These are phyloP conservation scores for Onygenales sp. DNA, from an alignment of 2,329 filamentous ascomycete genomes.

Conservation along the genomic window DNA sequence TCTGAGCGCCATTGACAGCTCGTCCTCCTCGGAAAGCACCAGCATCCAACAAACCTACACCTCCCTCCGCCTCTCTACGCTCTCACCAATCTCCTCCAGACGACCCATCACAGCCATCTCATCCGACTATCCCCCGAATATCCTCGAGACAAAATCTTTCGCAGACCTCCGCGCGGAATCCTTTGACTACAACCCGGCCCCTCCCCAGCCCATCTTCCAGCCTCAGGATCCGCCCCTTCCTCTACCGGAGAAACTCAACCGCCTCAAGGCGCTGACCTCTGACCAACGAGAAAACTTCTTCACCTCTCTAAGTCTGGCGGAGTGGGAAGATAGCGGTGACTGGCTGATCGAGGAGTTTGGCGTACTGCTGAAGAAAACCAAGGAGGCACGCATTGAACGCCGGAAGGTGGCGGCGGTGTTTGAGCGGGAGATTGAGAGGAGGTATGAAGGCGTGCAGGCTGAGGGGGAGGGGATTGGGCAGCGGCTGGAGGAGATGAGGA, in stretches of 20 bases:
- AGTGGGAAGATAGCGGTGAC: slow-evolving; percentile 55
- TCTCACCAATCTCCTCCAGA: slow-evolving; percentile 18
- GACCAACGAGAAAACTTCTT: slow-evolving; percentile 42
- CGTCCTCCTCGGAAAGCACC: slow-evolving; percentile 3
- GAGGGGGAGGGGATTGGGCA: slow-evolving; percentile 40
- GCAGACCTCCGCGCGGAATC: slow-evolving; percentile 40
- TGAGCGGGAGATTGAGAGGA: slow-evolving; percentile 45
- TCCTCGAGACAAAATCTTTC: slow-evolving; percentile 39
- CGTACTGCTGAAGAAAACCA: slow-evolving; percentile 42
- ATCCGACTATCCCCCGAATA: slow-evolving; percentile 39
- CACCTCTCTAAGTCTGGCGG: slow-evolving; percentile 39
- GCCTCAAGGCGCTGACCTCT: slow-evolving; percentile 26
- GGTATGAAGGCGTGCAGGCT: slow-evolving; percentile 42
- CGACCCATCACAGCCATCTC: slow-evolving; percentile 22
- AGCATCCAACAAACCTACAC: slow-evolving; percentile 6
- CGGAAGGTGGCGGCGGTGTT: slow-evolving; percentile 44
- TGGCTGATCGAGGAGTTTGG: slow-evolving; percentile 50
- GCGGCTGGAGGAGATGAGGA: slow-evolving; percentile 46
- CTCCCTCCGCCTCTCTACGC: slow-evolving; percentile 18
- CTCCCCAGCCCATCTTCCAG: slow-evolving; percentile 15
- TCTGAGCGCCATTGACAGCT: slow-evolving; percentile 12
- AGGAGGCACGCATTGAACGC: slow-evolving; percentile 43
- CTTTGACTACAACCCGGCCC: slow-evolving; percentile 37
- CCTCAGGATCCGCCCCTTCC: slow-evolving; percentile 15
- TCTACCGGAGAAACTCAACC: slow-evolving; percentile 27